Evolutionary conservation across 1,139 yeast species (phyloP), one percentile per base, ranked within the genome.

Genomic region (Diutina ranongensis): DNA sequence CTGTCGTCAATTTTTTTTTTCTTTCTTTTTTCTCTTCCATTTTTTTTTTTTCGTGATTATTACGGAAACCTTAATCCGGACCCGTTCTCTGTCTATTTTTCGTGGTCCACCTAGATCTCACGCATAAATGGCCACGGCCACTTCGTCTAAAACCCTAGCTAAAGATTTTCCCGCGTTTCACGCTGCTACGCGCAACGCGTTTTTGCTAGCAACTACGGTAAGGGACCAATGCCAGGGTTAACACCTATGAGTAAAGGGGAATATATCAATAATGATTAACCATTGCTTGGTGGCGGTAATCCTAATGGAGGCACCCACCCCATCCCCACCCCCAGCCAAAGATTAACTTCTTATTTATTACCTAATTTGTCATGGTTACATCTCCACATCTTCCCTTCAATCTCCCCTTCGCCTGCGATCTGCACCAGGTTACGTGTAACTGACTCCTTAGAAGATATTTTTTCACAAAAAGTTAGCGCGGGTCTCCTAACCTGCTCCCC

Each of bases 101-200:
- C 12, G 33, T 10, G 13, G 33, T 28, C 33, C 7, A 16, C 35
- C 5, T 16, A 33, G 13, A 33, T 16, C 16, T 12, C 16, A 44
- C 16, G 41, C 33, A 16, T 31, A 36, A 12, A 50, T 45, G 7
- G 51, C 46, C 15, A 53, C 46, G 21, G 20, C 45, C 48, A 45
- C 48, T 49, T 32, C 56, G 49, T 25, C 28, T 25, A 25, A 25
- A 25, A 25, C 28, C 28, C 28, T 25, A 7, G n/a, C n/a, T n/a
- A n/a, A n/a, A n/a, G n/a, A n/a, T 25, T 5, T 5, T 25, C 10
- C 9, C 28, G 28, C 28, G 28, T 25, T 25, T 25, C 28, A 25
- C 28, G 28, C 28, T 25, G 28, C 28, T 25, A 25, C 28, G 28
- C 28, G 28, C 28, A 7, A 25, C 28, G 28, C 28, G 28, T 25